phyloP scores from a whole-genome alignment of 495 filamentous ascomycete genomes.

The Penicillium robsamsonii region DNA sequence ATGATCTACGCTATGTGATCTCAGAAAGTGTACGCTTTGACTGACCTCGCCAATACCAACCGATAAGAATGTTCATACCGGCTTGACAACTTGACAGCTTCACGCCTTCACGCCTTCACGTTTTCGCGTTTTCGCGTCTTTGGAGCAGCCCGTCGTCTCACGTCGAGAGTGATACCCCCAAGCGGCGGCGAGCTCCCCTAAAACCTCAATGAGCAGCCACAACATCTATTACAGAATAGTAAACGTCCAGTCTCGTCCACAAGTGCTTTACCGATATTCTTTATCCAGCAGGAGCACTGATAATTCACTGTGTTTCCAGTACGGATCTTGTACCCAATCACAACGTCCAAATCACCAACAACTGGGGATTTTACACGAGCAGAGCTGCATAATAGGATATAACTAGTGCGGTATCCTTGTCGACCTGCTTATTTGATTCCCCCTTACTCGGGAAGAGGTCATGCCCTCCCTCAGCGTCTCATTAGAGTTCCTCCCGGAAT shows the following conservation, averaged over 20 bases:
- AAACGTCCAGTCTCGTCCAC: neutral
- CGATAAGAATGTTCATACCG: neutral
- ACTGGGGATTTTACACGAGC: neutral
- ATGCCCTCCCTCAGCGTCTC: conserved; percentile 2
- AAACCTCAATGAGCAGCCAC: too few relatives aligned
- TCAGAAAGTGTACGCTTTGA: neutral
- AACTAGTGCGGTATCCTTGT: neutral
- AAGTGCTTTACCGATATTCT: neutral
- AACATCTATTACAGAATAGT: neutral
- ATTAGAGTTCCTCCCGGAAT: conserved; percentile 18
- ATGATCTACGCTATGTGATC: neutral
- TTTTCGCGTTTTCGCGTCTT: neutral
- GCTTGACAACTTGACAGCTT: neutral
- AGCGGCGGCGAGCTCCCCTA: neutral
- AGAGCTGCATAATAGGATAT: neutral
- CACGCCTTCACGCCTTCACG: neutral
- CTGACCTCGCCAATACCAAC: neutral
- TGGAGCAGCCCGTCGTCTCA: neutral
- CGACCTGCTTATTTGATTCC: neutral
- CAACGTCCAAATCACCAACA: neutral
- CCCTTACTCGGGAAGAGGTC: neutral
- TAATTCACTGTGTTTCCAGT: neutral
- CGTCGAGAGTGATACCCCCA: neutral
- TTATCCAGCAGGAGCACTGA: neutral
- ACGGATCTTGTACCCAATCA: neutral